These are phyloP conservation scores for Hyaloscypha finlandica DNA, from an alignment of 495 filamentous ascomycete species.

Conservation along the genomic window DNA sequence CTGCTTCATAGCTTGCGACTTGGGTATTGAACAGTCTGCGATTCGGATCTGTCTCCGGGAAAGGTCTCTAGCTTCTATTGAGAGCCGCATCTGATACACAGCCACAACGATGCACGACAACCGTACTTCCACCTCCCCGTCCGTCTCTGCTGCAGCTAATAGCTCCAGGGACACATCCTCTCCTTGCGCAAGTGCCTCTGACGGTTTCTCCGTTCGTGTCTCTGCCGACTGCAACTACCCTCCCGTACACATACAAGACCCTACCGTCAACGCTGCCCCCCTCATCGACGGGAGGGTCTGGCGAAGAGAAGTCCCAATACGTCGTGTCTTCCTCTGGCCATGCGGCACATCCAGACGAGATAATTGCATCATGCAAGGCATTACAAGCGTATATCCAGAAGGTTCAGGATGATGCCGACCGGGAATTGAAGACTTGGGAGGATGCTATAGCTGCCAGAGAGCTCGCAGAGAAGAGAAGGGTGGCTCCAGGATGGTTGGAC, in stretches of 20 bases:
- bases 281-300: slow-evolving; percentile 59
- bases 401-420: slow-evolving; percentile 61
- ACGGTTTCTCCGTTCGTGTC: slow-evolving; percentile 94
- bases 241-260: slow-evolving; percentile 90
- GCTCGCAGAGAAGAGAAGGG: slow-evolving; percentile 84
- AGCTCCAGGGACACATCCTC: slow-evolving; percentile 59
- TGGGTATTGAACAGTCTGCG: neutral
- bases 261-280: slow-evolving; percentile 84
- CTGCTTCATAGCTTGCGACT: neutral
- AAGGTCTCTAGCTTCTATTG: neutral
- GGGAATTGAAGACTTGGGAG: slow-evolving; percentile 69
- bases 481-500: slow-evolving; percentile 95
- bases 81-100: neutral
- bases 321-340: slow-evolving; percentile 74
- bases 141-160: neutral
- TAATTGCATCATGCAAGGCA: slow-evolving; percentile 75
- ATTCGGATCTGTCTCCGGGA: neutral
- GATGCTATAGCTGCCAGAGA: slow-evolving; percentile 71
- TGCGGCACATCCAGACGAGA: slow-evolving; percentile 78
- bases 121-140: slow-evolving; percentile 18
- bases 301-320: slow-evolving; percentile 58
- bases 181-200: slow-evolving; percentile 88
- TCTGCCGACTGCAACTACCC: slow-evolving; percentile 84
- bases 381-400: slow-evolving; percentile 73
- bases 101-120: slow-evolving; percentile 30